Percentiles rank a stretch among this genome's conserved stretches.
Evolutionary conservation across 2,329 filamentous ascomycete species (phyloP).

Genomic region (Knufia fluminis): DNA sequence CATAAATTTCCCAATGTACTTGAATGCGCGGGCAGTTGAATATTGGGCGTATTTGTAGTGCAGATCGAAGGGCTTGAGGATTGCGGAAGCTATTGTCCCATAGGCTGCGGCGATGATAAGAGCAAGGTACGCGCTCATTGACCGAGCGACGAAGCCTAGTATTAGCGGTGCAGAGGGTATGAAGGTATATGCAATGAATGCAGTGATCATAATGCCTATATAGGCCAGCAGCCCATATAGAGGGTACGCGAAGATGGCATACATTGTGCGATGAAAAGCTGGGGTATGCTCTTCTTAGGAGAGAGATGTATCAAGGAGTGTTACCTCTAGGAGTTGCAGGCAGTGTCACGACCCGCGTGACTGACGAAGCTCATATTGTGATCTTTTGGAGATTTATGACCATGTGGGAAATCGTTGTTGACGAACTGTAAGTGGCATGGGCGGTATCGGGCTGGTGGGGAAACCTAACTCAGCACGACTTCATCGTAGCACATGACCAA

Average conservation of each 20-base stretch:
- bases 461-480: neutral
- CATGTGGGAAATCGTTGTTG: neutral
- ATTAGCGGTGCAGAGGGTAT: constrained; percentile 27
- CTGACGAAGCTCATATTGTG: neutral
- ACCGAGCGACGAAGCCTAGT: constrained; percentile 38
- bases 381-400: neutral
- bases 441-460: neutral
- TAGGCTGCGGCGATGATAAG: constrained; percentile 51
- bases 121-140: constrained; percentile 37
- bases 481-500: neutral
- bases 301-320: neutral
- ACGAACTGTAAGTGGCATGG: constrained; percentile 6
- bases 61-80: constrained; percentile 57
- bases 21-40: constrained; percentile 70
- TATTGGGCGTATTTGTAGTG: constrained; percentile 74
- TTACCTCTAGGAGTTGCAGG: neutral
- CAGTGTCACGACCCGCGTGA: neutral
- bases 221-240: constrained; percentile 49
- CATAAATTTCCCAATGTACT: constrained; percentile 62
- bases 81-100: constrained; percentile 64
- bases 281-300: neutral
- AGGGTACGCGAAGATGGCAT: constrained; percentile 27
- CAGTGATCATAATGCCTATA: constrained; percentile 49
- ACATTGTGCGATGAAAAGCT: constrained; percentile 13
- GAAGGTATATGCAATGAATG: constrained; percentile 38